These are phyloP conservation scores for Fraxinus xanthoxyloides DNA, from an alignment of 305 asterid genomes.

Conservation along the genomic window DNA sequence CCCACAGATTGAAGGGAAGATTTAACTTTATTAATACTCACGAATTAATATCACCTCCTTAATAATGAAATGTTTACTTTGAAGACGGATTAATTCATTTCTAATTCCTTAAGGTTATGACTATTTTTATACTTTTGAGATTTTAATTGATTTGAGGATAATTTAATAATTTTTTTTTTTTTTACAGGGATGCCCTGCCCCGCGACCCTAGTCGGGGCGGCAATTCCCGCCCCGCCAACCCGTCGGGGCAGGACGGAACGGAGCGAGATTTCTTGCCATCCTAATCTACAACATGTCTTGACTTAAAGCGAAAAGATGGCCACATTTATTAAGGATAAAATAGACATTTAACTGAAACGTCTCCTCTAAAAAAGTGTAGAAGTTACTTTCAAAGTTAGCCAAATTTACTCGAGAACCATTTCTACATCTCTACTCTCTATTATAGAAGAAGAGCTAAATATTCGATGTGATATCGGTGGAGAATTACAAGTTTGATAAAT, in stretches of 20 bases:
- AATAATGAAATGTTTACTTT: not conserved
- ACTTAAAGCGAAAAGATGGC: too few relatives aligned
- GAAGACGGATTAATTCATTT: not conserved
- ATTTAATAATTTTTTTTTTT: too few relatives aligned
- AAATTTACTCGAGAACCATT: too few relatives aligned
- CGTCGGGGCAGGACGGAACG: too few relatives aligned
- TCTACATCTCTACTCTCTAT: too few relatives aligned
- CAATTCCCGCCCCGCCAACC: too few relatives aligned
- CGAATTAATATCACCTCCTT: not conserved
- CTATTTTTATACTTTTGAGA: not conserved
- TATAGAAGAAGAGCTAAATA: too few relatives aligned
- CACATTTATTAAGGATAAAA: not conserved
- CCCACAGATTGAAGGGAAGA: slow-evolving; percentile 2
- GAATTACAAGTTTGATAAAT: slow-evolving; percentile 46
- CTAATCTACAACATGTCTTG: too few relatives aligned
- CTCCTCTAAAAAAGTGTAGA: not conserved
- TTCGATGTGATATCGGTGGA: slow-evolving; percentile 20
- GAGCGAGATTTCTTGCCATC: too few relatives aligned
- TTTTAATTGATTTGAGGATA: too few relatives aligned
- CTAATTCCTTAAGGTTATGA: not conserved
- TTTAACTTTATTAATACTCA: not conserved
- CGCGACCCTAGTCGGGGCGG: too few relatives aligned
- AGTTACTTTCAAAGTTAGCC: not conserved
- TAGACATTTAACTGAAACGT: not conserved
- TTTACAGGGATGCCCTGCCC: too few relatives aligned